A percentile compares a stretch with the other conserved stretches of the same genome.
These are phyloP conservation scores for Plectranthus barbatus DNA, from an alignment of 257 asterid species.

Conservation along the genomic window DNA sequence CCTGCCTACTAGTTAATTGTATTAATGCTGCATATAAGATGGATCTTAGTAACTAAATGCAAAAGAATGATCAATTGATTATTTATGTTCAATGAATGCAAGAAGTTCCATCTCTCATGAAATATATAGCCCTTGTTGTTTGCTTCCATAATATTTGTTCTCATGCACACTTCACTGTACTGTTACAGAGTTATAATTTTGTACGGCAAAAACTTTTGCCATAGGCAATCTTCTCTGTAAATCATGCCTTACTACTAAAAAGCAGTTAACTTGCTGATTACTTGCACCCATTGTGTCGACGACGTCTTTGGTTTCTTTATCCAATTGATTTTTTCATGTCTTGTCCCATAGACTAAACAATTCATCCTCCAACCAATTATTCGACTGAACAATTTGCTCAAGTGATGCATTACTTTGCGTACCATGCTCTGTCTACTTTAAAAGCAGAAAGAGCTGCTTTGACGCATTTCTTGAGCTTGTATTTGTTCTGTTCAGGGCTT, in stretches of 20 bases:
- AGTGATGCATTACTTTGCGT: background rate
- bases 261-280: background rate
- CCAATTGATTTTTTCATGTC: background rate
- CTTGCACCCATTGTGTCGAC: background rate
- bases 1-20: background rate
- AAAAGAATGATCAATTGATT: no score
- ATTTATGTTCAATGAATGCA: no score
- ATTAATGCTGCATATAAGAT: background rate
- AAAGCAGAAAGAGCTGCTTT: no score
- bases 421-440: no score
- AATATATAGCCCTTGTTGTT: background rate
- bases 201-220: background rate
- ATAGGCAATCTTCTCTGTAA: background rate
- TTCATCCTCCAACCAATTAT: background rate
- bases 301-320: background rate
- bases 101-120: no score
- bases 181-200: background rate
- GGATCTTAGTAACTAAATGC: no score
- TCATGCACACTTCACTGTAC: background rate
- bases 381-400: background rate
- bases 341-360: background rate
- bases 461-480: background rate
- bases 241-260: background rate
- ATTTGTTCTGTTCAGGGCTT: conserved; percentile 49
- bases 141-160: background rate